Percentiles rank a stretch among this genome's conserved stretches.
phyloP scores from a whole-genome alignment of 1,139 yeast genomes.

The Zygoascus meyerae region DNA sequence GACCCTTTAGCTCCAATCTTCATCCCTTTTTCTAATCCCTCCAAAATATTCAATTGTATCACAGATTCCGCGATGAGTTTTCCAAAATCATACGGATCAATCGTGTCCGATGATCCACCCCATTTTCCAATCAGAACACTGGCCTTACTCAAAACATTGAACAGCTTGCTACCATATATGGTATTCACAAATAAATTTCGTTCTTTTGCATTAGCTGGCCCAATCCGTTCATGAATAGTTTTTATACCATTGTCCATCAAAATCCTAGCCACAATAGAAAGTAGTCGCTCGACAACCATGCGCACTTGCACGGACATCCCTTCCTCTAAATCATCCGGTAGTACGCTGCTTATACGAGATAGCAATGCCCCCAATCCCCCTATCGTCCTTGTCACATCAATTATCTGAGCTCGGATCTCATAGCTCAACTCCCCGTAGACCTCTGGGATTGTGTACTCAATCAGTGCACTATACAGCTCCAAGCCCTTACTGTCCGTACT shows the following conservation, averaged over 20 bases:
- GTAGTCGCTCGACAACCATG: slow-evolving; percentile 2
- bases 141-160: slow-evolving; percentile 13
- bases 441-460: slow-evolving; percentile 19
- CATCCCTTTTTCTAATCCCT: slow-evolving; percentile 13
- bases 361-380: slow-evolving; percentile 13
- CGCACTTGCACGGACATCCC: background rate
- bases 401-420: background rate
- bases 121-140: slow-evolving; percentile 14
- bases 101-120: slow-evolving; percentile 10
- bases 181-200: slow-evolving; percentile 12
- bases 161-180: slow-evolving; percentile 19
- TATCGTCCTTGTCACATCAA: slow-evolving; percentile 9
- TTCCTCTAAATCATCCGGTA: slow-evolving; percentile 11
- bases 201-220: slow-evolving; percentile 1
- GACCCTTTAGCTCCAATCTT: slow-evolving; percentile 17
- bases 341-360: slow-evolving; percentile 18
- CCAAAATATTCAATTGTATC: slow-evolving; percentile 8
- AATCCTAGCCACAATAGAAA: slow-evolving; percentile 6
- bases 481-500: slow-evolving; percentile 8
- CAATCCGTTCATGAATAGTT: background rate
- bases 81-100: slow-evolving; percentile 14
- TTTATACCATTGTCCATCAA: background rate
- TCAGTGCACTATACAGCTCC: slow-evolving; percentile 16
- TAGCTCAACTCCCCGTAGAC: slow-evolving; percentile 9
- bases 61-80: slow-evolving; percentile 13